phyloP scores from a whole-genome alignment of 495 filamentous ascomycete genomes.

The Cairneyella variabilis region DNA sequence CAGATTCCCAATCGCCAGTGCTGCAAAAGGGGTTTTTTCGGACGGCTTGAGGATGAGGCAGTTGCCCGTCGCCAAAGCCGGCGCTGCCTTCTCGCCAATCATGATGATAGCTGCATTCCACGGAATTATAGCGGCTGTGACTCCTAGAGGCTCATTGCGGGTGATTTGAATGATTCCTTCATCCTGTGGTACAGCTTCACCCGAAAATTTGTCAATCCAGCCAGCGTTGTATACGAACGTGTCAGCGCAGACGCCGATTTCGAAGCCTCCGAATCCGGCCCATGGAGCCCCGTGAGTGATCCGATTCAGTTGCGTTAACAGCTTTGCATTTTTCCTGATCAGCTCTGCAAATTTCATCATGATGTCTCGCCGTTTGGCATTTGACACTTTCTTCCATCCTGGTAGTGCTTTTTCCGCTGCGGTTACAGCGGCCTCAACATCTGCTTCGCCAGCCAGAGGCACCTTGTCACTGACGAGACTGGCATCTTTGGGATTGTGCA shows the following conservation, averaged over 20 bases:
- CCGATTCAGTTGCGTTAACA: constrained; percentile 30
- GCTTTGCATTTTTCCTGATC: constrained; percentile 30
- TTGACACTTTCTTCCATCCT: constrained; percentile 62
- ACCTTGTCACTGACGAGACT: constrained; percentile 39
- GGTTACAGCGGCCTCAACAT: constrained; percentile 54
- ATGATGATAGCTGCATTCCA: constrained; percentile 39
- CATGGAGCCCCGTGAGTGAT: constrained; percentile 34
- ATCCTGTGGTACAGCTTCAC: constrained; percentile 39
- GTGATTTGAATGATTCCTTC: constrained; percentile 43
- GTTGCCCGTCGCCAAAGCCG: constrained; percentile 73
- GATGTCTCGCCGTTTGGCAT: constrained; percentile 62
- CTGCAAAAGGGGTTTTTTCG: constrained; percentile 70
- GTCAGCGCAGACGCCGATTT: constrained; percentile 27
- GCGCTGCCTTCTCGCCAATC: constrained; percentile 35
- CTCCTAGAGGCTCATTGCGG: constrained; percentile 40
- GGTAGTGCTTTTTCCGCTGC: constrained; percentile 68
- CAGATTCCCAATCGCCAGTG: constrained; percentile 67
- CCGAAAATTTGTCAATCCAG: constrained; percentile 44
- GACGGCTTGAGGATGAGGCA: constrained; percentile 74
- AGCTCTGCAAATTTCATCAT: constrained; percentile 66
- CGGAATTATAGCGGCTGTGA: constrained; percentile 39
- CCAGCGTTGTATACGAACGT: constrained; percentile 37
- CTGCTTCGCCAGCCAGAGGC: constrained; percentile 46
- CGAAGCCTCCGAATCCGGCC: constrained; percentile 24
- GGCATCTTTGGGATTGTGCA: constrained; percentile 38